Percentiles rank a stretch among this genome's conserved stretches.
Evolutionary conservation across 2,329 filamentous ascomycete species (phyloP).

Genomic region (Fusarium sp.): DNA sequence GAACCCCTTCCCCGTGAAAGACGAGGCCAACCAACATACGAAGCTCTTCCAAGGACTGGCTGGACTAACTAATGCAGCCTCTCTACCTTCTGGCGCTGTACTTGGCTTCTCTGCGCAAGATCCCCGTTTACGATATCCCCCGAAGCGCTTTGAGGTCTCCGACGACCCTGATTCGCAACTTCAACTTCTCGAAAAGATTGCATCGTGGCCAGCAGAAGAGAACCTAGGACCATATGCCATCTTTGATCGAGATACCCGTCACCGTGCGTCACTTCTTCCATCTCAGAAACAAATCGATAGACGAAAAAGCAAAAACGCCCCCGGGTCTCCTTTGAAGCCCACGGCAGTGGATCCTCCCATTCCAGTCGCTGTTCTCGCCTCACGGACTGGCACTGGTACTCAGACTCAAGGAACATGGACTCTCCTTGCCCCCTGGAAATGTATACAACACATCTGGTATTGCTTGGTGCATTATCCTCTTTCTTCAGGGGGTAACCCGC

Average conservation of each 20-base stretch:
- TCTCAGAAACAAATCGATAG: constrained; percentile 85
- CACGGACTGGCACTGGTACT: constrained; percentile 58
- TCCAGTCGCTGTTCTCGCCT: constrained; percentile 77
- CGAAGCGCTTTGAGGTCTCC: constrained; percentile 62
- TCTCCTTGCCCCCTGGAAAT: constrained; percentile 89
- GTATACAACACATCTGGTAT: constrained; percentile 86
- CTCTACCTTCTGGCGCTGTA: constrained; percentile 75
- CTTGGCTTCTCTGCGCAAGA: constrained; percentile 81
- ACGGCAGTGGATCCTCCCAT: constrained; percentile 76
- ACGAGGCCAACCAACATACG: constrained; percentile 54
- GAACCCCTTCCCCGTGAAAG: constrained; percentile 58
- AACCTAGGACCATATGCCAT: constrained; percentile 62
- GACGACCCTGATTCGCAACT: constrained; percentile 52
- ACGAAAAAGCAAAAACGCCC: constrained; percentile 71
- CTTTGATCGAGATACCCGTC: constrained; percentile 75
- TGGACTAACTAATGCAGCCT: constrained; percentile 73
- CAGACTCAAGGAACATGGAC: constrained; percentile 80
- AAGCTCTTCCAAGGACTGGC: constrained; percentile 63
- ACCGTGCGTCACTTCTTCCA: constrained; percentile 72
- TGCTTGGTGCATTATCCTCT: constrained; percentile 84
- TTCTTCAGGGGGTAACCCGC: constrained; percentile 80
- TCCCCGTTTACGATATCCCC: constrained; percentile 82
- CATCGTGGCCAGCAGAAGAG: constrained; percentile 74
- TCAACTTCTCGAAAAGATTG: constrained; percentile 68
- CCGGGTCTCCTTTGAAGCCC: constrained; percentile 70